Conservation (phyloP, 2,329 filamentous ascomycete genomes). For the Xylaria sp. region DNA sequence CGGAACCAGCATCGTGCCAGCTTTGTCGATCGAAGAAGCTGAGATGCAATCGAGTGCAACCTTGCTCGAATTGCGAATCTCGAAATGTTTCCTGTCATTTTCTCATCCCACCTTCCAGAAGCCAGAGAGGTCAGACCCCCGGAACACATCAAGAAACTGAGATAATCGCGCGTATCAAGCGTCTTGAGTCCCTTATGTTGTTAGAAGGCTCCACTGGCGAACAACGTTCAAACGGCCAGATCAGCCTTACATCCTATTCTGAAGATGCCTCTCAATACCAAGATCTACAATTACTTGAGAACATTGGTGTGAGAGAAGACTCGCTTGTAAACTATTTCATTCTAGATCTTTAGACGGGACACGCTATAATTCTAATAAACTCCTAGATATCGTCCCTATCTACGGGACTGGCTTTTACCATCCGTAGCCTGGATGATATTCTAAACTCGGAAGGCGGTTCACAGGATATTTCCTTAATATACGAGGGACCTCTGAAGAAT, state of each 20-base stretch:
- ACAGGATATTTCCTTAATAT: background rate
- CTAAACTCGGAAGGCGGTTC: background rate
- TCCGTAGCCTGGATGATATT: background rate
- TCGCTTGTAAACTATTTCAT: background rate
- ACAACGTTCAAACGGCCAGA: background rate
- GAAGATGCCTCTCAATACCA: background rate
- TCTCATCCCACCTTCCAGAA: constrained; percentile 31
- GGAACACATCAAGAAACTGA: background rate
- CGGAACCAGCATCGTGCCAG: constrained; percentile 40
- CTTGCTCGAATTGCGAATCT: constrained; percentile 40
- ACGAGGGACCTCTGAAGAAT: background rate
- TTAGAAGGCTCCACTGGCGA: background rate
- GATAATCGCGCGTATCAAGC: background rate
- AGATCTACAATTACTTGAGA: background rate
- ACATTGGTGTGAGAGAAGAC: constrained; percentile 1
- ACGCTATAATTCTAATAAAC: background rate
- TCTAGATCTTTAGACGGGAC: background rate
- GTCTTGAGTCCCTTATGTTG: background rate
- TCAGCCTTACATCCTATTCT: background rate
- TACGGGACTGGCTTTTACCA: background rate
- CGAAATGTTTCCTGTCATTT: constrained; percentile 36
- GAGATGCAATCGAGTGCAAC: constrained; percentile 38
- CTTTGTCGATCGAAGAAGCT: constrained; percentile 40
- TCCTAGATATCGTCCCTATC: constrained; percentile 1
- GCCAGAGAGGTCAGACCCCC: background rate